Percentiles rank a stretch among this genome's conserved stretches.
Conservation (phyloP, 148 eudicot species). For the Spergularia marina region DNA sequence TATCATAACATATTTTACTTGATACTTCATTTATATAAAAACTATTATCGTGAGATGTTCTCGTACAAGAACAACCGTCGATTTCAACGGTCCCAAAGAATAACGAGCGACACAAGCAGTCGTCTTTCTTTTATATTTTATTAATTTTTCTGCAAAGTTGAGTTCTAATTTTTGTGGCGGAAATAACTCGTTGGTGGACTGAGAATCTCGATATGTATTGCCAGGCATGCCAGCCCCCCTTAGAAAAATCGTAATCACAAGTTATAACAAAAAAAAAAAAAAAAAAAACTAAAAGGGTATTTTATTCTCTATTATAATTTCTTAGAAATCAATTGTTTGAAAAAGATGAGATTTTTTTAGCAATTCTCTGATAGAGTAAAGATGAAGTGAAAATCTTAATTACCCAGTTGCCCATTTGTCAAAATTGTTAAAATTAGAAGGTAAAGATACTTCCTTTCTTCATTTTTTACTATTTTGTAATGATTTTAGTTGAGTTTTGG, state of each 20-base stretch:
- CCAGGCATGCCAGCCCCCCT: background rate
- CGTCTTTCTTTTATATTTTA: too few relatives aligned
- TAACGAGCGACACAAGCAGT: too few relatives aligned
- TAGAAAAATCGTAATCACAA: background rate
- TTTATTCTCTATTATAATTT: too few relatives aligned
- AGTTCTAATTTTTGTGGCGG: conserved; percentile 24
- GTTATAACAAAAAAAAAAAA: background rate
- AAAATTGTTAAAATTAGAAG: conserved; percentile 1
- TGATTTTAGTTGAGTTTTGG: background rate
- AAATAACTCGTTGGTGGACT: conserved; percentile 19
- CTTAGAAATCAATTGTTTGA: background rate
- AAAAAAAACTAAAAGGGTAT: too few relatives aligned
- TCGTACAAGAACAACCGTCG: too few relatives aligned
- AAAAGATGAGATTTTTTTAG: conserved; percentile 13
- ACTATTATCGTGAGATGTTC: too few relatives aligned
- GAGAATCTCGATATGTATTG: conserved; percentile 23
- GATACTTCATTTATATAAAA: too few relatives aligned
- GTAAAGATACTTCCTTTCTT: background rate
- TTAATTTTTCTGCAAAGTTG: too few relatives aligned
- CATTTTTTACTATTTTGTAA: background rate
- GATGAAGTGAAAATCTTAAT: background rate
- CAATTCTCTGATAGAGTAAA: background rate
- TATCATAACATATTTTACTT: too few relatives aligned
- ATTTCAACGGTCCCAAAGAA: too few relatives aligned
- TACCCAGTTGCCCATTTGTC: conserved; percentile 12